Evolutionary conservation across 2,329 filamentous ascomycete species (phyloP).

Genomic region (Aspergillus sp.): DNA sequence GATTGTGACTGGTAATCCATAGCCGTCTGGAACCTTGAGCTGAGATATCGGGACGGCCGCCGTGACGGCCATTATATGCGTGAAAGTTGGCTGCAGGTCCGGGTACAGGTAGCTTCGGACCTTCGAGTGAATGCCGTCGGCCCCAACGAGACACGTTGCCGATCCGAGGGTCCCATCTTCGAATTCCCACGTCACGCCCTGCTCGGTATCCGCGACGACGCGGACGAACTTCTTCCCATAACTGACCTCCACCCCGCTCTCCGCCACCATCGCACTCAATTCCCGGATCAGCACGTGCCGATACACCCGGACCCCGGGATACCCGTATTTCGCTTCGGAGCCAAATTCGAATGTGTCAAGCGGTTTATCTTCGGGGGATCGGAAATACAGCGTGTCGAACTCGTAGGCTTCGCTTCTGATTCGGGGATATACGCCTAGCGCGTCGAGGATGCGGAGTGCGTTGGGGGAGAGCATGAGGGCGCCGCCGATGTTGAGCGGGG

Average conservation of each 20-base stretch:
- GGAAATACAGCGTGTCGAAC: constrained; percentile 57
- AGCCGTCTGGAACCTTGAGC: constrained; percentile 41
- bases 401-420: constrained; percentile 54
- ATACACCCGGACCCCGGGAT: constrained; percentile 59
- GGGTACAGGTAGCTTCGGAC: constrained; percentile 59
- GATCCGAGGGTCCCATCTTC: constrained; percentile 48
- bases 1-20: constrained; percentile 50
- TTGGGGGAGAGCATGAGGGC: constrained; percentile 66
- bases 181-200: constrained; percentile 54
- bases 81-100: constrained; percentile 55
- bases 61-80: constrained; percentile 51
- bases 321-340: constrained; percentile 54
- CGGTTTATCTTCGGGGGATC: constrained; percentile 40
- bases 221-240: constrained; percentile 56
- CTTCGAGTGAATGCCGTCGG: constrained; percentile 64
- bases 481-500: constrained; percentile 55
- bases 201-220: constrained; percentile 47
- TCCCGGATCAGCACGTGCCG: constrained; percentile 56
- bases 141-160: constrained; percentile 57
- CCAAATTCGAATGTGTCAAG: constrained; percentile 55
- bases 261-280: constrained; percentile 47
- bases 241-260: constrained; percentile 45
- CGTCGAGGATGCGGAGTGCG: constrained; percentile 59
- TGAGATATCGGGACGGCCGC: constrained; percentile 44
- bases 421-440: constrained; percentile 53